Conservation (phyloP, 176 grass and related monocot species). For the Echinochloa phyllopogon region DNA sequence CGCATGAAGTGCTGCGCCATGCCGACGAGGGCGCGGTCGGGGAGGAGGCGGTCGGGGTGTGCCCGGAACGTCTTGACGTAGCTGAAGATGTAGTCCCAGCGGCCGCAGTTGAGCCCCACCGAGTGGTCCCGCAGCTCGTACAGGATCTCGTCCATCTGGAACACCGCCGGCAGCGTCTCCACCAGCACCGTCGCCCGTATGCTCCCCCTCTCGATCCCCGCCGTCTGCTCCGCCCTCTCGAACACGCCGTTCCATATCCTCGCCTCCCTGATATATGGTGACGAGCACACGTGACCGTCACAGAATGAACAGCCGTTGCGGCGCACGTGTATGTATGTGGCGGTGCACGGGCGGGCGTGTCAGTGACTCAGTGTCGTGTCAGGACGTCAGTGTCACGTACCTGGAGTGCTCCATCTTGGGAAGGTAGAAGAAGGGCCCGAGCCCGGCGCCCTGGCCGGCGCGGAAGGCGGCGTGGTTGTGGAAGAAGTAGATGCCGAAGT, state of each 20-base stretch:
- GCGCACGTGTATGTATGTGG: no score
- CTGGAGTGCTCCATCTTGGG: constrained; percentile 98
- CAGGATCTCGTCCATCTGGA: constrained; percentile 98
- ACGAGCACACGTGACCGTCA: background rate
- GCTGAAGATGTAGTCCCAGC: constrained; percentile 99
- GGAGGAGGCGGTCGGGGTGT: constrained; percentile 80
- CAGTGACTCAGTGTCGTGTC: background rate
- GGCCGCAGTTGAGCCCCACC: constrained; percentile 88
- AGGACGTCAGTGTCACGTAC: constrained; percentile 20
- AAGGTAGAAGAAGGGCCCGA: constrained; percentile 93
- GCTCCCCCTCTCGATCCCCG: constrained; percentile 68
- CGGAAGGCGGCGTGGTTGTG: constrained; percentile 77
- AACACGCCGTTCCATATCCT: constrained; percentile 90
- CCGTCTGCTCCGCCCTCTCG: constrained; percentile 65
- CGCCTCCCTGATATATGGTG: constrained; percentile 59
- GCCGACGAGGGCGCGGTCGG: constrained; percentile 88
- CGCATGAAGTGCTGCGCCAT: constrained; percentile 99
- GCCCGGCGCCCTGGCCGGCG: constrained; percentile 65
- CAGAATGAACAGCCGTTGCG: background rate
- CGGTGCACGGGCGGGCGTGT: no score
- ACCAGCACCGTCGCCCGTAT: constrained; percentile 88
- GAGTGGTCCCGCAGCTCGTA: constrained; percentile 92
- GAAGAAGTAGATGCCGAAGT: constrained; percentile 99
- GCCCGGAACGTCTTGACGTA: constrained; percentile 96
- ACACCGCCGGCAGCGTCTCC: constrained; percentile 89